Evolutionary conservation across 768 basidiomycete genomes (phyloP), one percentile per base, ranked within the genome.

Genomic region (Mycena latifolia): DNA sequence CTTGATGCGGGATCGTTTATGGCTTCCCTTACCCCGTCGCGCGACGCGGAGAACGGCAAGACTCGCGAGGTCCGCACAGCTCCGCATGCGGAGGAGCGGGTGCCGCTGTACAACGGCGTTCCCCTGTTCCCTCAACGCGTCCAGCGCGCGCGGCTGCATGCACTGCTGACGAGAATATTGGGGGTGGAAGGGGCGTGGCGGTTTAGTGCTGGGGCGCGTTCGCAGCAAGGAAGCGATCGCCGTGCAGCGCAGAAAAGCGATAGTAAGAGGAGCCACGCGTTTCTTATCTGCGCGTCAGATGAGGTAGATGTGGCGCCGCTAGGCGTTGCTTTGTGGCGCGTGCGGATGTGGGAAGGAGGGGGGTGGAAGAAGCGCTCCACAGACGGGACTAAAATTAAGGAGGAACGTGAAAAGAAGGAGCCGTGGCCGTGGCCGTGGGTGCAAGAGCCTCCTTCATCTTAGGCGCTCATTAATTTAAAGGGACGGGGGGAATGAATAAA

Each of bases 301-400:
- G 75, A 82, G 27, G 89, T 83, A 0, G 93, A 95, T 71, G 79
- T 86, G 9, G 88, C 85, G 2, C 83, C 88, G 8, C 78, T 91
- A 15, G 90, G 89, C 0, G 84, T 90, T 46, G 92, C 94, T 1
- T 73, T 95, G 20, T 95, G 93, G 93, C 86, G 94, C 65, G 63
- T 94, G 46, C 82, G 89, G 63, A 88, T 94, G 86, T 95, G 89
- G 83, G 90, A 93, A 72, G 86, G 88, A 2, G 79, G 77, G 10
- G 83, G 81, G 0, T 89, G 86, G 81, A 83, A 41, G 63, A 75
- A 11, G 73, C 70, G 67, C 60, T 65, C 52, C 37, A 31, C 25
- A 67, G 31, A 53, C 58, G 41, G 41, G 18, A 20, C 2, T 43
- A 14, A n/a, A n/a, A 20, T 43, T n/a, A 62, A 59, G 60, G 53